Conservation (phyloP, 805 yeast genomes). For the Zygoascus tannicola region DNA sequence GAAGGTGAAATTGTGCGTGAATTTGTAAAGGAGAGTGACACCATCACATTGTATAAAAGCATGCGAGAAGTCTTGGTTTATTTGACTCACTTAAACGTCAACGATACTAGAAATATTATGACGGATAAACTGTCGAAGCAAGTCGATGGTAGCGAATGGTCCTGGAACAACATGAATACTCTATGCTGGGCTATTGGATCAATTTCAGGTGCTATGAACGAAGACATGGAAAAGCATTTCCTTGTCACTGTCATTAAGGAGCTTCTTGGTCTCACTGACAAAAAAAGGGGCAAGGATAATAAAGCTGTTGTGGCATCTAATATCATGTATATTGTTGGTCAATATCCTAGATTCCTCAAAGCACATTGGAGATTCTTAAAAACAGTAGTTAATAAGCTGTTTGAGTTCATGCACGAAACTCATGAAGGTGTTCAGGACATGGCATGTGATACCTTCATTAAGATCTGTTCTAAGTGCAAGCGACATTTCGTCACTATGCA, state of each 20-base stretch:
- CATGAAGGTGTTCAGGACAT: conserved; percentile 99
- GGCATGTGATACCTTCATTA: conserved; percentile 99
- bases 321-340: conserved; percentile 99
- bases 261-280: conserved; percentile 80
- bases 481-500: conserved; percentile 88
- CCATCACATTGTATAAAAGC: conserved; percentile 88
- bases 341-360: conserved; percentile 91
- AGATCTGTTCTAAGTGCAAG: conserved; percentile 90
- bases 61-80: conserved; percentile 94
- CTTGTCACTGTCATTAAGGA: conserved; percentile 90
- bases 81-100: conserved; percentile 88
- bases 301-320: conserved; percentile 99
- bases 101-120: conserved; percentile 91
- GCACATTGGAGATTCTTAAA: conserved; percentile 98
- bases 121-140: conserved; percentile 83
- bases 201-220: conserved; percentile 97
- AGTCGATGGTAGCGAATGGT: conserved; percentile 96
- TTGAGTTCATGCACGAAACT: conserved; percentile 99
- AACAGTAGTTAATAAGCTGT: conserved; percentile 89
- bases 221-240: conserved; percentile 92
- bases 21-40: conserved; percentile 92
- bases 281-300: conserved; percentile 95
- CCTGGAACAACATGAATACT: conserved; percentile 96
- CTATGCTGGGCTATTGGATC: conserved; percentile 99
- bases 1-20: conserved; percentile 99